Percentiles rank a stretch among this genome's conserved stretches.
phyloP scores from a whole-genome alignment of 345 rosid species.

The Acer yangbiense region DNA sequence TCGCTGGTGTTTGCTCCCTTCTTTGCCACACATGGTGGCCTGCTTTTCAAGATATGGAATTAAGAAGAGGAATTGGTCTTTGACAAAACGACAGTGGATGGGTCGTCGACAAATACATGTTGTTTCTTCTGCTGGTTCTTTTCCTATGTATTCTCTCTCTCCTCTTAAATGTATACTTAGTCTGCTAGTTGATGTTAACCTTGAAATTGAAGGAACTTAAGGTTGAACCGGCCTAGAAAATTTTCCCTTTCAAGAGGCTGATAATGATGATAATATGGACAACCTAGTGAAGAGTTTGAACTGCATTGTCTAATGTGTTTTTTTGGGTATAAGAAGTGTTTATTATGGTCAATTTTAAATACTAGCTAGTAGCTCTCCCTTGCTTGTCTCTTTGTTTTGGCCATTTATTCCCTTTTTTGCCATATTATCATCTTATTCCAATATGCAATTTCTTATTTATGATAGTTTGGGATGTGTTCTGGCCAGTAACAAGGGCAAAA shows the following conservation, averaged over 20 bases:
- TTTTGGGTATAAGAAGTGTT: not conserved
- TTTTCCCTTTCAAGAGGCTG: constrained; percentile 20
- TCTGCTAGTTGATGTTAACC: constrained; percentile 15
- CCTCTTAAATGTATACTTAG: constrained; percentile 24
- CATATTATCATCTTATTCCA: no score
- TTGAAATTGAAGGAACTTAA: constrained; percentile 18
- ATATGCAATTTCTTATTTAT: no score
- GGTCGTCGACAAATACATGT: not conserved
- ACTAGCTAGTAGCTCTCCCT: no score
- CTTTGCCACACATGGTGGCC: constrained; percentile 92
- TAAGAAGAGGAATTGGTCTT: constrained; percentile 6
- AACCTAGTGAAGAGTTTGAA: constrained; percentile 19
- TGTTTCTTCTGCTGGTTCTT: not conserved
- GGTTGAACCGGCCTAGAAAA: constrained; percentile 13
- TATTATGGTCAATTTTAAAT: not conserved
- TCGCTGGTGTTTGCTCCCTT: constrained; percentile 97
- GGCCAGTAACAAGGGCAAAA: no score
- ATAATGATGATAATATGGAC: constrained; percentile 22
- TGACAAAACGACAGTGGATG: no score
- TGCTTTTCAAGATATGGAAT: constrained; percentile 66
- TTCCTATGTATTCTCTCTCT: not conserved
- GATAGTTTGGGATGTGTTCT: no score
- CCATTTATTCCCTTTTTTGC: no score
- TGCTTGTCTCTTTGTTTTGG: no score
- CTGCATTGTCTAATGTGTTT: not conserved